These are phyloP conservation scores for Cercospora sp. DNA, from an alignment of 2,329 filamentous ascomycete genomes.

Conservation along the genomic window DNA sequence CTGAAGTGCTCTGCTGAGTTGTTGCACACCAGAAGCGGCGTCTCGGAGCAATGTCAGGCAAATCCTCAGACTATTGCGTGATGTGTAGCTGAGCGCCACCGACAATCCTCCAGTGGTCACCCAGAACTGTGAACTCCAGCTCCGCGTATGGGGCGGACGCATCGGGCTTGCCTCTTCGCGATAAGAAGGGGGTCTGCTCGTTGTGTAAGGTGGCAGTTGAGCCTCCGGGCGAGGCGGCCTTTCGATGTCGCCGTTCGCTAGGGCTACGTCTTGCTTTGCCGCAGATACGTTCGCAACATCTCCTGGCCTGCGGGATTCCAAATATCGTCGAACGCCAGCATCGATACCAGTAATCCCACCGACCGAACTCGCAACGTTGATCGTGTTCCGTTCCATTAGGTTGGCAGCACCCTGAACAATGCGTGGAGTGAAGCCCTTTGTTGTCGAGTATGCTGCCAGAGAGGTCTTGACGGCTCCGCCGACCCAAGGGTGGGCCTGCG, in stretches of 20 bases:
- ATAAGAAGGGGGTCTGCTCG: constrained; percentile 54
- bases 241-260: constrained; percentile 51
- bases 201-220: constrained; percentile 83
- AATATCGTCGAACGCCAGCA: constrained; percentile 79
- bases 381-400: constrained; percentile 85
- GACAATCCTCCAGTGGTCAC: constrained; percentile 89
- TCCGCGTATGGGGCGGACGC: constrained; percentile 44
- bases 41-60: constrained; percentile 78
- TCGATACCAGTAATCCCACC: constrained; percentile 86
- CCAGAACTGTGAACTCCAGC: constrained; percentile 70
- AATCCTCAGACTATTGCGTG: constrained; percentile 77
- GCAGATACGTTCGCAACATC: constrained; percentile 49
- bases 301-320: constrained; percentile 58
- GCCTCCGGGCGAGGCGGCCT: constrained; percentile 52
- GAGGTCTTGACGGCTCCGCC: constrained; percentile 76
- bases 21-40: constrained; percentile 78
- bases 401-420: constrained; percentile 86
- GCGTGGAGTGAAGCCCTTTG: constrained; percentile 86
- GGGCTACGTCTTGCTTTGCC: constrained; percentile 40
- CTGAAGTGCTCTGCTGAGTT: constrained; percentile 72
- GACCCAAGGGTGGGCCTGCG: constrained; percentile 82
- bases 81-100: constrained; percentile 87
- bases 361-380: constrained; percentile 81
- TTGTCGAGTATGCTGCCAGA: constrained; percentile 78
- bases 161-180: constrained; percentile 38